Conservation (phyloP, 805 yeast species). For the Kazachstania martiniae region DNA sequence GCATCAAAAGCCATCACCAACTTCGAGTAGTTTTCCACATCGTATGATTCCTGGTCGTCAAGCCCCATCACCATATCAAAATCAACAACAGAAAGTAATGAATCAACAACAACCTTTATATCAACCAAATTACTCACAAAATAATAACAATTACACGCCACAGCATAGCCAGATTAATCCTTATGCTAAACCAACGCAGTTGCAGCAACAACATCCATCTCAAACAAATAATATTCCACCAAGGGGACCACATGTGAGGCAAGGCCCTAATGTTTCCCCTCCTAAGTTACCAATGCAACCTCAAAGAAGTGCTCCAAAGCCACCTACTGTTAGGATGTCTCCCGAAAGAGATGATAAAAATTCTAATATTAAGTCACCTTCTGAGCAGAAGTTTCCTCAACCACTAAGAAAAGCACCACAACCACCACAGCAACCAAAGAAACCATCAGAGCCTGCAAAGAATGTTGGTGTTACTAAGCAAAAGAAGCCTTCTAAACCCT, state of each 20-base stretch:
- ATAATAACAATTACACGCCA: constrained; percentile 10
- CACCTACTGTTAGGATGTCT: too few relatives aligned
- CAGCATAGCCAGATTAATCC: constrained; percentile 20
- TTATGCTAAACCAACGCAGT: constrained; percentile 8
- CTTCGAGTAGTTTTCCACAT: constrained; percentile 2
- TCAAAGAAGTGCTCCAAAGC: constrained; percentile 17
- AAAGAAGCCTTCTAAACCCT: constrained; percentile 42
- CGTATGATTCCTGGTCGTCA: constrained; percentile 3
- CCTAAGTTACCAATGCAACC: constrained; percentile 15
- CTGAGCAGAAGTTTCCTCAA: constrained; percentile 13
- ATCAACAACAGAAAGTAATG: constrained; percentile 11
- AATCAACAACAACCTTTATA: constrained; percentile 11
- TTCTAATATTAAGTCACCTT: constrained; percentile 1
- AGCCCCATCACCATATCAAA: constrained; percentile 8
- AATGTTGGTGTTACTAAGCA: constrained; percentile 24
- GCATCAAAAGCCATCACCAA: constrained; percentile 6
- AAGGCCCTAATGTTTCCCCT: constrained; percentile 1
- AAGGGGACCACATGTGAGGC: too few relatives aligned
- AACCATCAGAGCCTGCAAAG: constrained; percentile 8
- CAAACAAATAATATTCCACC: not conserved
- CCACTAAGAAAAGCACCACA: constrained; percentile 24
- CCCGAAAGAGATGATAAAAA: constrained; percentile 1
- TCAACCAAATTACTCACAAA: constrained; percentile 1
- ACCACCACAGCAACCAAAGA: too few relatives aligned
- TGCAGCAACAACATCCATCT: constrained; percentile 2